Base-by-base conservation (phyloP, 306 rosid genomes). In the Fagus sylvatica region DNA sequence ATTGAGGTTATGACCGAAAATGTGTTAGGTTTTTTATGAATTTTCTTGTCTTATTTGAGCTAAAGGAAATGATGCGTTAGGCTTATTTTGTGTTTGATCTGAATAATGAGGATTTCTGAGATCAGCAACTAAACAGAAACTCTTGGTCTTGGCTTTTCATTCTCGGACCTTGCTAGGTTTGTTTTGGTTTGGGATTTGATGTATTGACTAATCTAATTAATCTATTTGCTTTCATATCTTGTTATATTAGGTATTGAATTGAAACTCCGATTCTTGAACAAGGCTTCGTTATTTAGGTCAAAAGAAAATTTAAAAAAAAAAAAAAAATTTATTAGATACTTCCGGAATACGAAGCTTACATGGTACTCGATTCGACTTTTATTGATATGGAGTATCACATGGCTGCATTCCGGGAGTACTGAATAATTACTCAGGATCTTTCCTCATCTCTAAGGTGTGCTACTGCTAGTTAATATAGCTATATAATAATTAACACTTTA, bases 261-360 rank as follows among this genome's bases (percentile, higher is more conserved):
- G 71, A 39, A 39, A 65, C 49, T 32, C n/a, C 4, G 48, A 66
- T 66, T 66, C 46, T 66, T 39, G 12, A 66, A 66, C 71, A 66
- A 66, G 6, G n/a, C 41, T 39, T 8, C 7, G 32, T 8, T 66
- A n/a, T 65, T 65, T 39, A 17, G 28, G 49, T 65, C 48, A 3
- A 12, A 9, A 59, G 6, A n/a, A 22, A 55, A 10, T n/a, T 2
- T 4, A 17, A 17, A 5, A 13, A 4, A 5, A 5, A 12, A 7
- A 37, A 7, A 16, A n/a, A 4, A 16, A 16, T n/a, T 22, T 22
- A 22, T 22, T 22, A 22, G 28, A 22, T 22, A 22, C 28, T 22
- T 22, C 28, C 28, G 28, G 28, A 22, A 22, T 22, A 22, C 28
- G 28, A 22, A 22, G 28, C 28, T 22, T 22, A 22, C 28, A 22